Evolutionary conservation across 1,284 basidiomycete species (phyloP).

Genomic region (Schizophyllum commune): DNA sequence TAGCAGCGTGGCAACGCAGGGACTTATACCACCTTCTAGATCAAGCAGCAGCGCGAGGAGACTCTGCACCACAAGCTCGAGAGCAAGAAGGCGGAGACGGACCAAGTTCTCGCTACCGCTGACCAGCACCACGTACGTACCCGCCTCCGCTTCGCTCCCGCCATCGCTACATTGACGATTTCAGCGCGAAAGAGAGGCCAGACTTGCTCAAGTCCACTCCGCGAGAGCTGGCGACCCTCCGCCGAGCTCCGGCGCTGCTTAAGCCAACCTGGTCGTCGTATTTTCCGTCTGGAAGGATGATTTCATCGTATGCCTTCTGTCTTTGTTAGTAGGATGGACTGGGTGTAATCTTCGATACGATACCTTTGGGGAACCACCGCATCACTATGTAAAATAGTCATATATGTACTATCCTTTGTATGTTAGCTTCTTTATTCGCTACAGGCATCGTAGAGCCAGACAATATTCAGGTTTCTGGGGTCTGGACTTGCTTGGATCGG

Average conservation of each 20-base stretch:
- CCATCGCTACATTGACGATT: background rate
- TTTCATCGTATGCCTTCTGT: no score
- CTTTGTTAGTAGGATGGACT: no score
- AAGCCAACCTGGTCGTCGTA: background rate
- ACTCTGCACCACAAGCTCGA: background rate
- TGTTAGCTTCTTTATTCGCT: background rate
- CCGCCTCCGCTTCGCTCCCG: background rate
- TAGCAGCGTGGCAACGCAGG: background rate
- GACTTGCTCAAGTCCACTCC: background rate
- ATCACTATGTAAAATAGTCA: background rate
- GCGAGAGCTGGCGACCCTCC: background rate
- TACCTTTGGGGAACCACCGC: no score
- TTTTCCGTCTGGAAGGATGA: background rate
- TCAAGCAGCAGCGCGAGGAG: background rate
- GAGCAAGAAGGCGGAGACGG: background rate
- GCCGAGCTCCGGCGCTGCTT: background rate
- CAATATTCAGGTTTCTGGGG: no score
- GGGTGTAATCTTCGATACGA: no score
- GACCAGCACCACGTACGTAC: background rate
- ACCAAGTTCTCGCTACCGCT: background rate
- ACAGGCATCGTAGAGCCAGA: no score
- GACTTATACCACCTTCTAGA: background rate
- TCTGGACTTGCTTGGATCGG: no score
- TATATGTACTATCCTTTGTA: background rate
- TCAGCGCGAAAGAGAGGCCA: background rate